phyloP scores from a whole-genome alignment of 495 filamentous ascomycete species.

The Polyplosphaeria fusca region DNA sequence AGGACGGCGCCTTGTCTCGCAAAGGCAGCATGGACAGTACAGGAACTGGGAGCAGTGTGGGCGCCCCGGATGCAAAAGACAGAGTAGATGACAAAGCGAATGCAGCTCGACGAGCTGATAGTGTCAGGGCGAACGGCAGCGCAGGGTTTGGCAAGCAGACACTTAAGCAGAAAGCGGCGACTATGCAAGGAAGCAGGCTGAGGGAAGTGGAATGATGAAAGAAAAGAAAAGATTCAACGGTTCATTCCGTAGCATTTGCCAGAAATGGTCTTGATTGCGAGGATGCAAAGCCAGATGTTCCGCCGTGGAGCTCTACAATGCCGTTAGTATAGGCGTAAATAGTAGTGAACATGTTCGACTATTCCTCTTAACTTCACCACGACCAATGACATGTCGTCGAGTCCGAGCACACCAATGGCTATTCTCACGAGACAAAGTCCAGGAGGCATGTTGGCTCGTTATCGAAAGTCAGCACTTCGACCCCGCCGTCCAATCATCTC shows the following conservation, averaged over 20 bases:
- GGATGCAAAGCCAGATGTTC: no score
- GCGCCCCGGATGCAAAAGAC: constrained; percentile 1
- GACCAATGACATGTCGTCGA: no score
- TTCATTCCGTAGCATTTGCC: no score
- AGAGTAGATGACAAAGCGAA: constrained; percentile 2
- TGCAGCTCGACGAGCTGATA: neutral
- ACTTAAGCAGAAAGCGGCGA: constrained; percentile 17
- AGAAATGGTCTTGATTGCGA: no score
- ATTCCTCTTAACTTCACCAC: no score
- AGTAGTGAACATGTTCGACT: no score
- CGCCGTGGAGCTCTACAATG: no score
- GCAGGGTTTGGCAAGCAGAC: neutral
- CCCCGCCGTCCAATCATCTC: neutral
- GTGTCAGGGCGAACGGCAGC: constrained; percentile 5
- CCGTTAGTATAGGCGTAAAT: no score
- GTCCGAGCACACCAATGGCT: no score
- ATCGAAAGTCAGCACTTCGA: neutral
- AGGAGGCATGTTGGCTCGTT: neutral
- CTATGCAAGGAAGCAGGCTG: constrained; percentile 16
- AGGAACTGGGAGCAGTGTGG: constrained; percentile 22
- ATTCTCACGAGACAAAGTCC: neutral
- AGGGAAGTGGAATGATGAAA: constrained; percentile 28
- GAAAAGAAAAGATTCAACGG: no score
- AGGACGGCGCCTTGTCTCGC: constrained; percentile 17
- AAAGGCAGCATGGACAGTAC: constrained; percentile 30